A percentile compares a stretch with the other conserved stretches of the same genome.
Conservation (phyloP, 1,284 basidiomycete genomes). For the Heterobasidion irregulare region DNA sequence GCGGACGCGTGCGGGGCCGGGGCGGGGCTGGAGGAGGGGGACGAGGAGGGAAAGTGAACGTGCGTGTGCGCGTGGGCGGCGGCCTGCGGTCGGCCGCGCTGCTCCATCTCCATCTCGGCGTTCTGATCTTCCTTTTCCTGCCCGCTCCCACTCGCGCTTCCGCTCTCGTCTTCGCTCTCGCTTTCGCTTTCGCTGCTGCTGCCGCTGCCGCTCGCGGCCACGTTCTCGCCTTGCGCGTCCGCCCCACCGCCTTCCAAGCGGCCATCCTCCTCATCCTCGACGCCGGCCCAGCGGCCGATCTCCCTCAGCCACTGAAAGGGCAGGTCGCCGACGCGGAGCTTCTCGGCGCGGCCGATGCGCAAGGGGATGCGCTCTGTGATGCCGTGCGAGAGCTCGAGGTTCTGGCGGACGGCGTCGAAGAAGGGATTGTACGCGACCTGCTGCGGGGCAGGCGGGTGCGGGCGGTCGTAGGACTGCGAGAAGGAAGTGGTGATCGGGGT, state of each 20-base stretch:
- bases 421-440: conserved; percentile 69
- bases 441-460: conserved; percentile 8
- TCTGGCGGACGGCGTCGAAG: conserved; percentile 95
- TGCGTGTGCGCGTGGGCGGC: background rate
- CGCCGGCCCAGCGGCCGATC: conserved; percentile 49
- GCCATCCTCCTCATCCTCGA: conserved; percentile 3
- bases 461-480: background rate
- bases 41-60: background rate
- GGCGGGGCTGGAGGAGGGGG: background rate
- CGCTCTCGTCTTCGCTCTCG: conserved; percentile 7
- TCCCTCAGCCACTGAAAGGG: conserved; percentile 79
- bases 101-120: background rate
- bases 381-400: conserved; percentile 82
- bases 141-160: conserved; percentile 8
- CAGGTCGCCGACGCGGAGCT: conserved; percentile 60
- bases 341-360: conserved; percentile 55
- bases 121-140: conserved; percentile 7
- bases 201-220: conserved; percentile 8
- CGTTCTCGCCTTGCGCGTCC: conserved; percentile 10
- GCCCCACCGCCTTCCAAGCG: conserved; percentile 11
- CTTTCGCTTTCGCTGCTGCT: conserved; percentile 13
- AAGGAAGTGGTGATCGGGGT: background rate
- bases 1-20: background rate
- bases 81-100: background rate
- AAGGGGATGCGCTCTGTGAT: conserved; percentile 80